Evolutionary conservation across 495 filamentous ascomycete species (phyloP), one percentile per base, ranked within the genome.

Genomic region (Aspergillus leporis): DNA sequence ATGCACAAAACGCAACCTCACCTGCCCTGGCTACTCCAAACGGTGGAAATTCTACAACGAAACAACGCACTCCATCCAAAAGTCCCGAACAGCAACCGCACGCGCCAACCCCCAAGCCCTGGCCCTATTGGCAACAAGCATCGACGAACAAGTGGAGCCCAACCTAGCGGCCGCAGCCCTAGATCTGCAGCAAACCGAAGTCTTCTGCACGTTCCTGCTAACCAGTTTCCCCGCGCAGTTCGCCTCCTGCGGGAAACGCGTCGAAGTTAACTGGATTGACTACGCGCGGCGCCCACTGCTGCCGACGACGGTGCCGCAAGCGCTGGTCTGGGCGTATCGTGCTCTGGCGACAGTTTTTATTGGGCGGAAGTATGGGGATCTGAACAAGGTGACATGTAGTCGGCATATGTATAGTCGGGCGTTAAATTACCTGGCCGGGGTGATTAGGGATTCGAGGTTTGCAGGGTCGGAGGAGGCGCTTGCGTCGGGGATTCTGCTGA

Each of bases 1-100:
- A 31, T 73, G 70, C 58, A 53, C 55, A 6, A 64, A 59, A 38
- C 59, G 64, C 18, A 45, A 53, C 10, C 56, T 51, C 12, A 41
- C 59, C 51, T 73, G 70, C 58, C 70, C 70, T 9, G 70, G 70
- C 1, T 73, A 69, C 47, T 56, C 60, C 21, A 58, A 57, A 18
- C 51, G 51, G 34, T 55, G 65, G 46, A 65, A 68, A 53, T 68
- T 68, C 36, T 55, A 31, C 19, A 50, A 55, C 58, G 25, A 55
- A 38, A 55, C 51, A 28, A 31, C 52, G 12, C 43, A 10, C n/a
- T 36, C 52, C 1, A 31, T 41, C 28, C 36, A 45, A 45, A 36
- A 36, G 9, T 3, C 8, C 34, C 30, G 31, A 32, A 14, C n/a
- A 25, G n/a, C n/a, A 25, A 23, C 16, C n/a, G 6, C 23, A 1